These are phyloP conservation scores for Fusarium chuoi DNA, from an alignment of 2,329 filamentous ascomycete genomes.

Conservation along the genomic window DNA sequence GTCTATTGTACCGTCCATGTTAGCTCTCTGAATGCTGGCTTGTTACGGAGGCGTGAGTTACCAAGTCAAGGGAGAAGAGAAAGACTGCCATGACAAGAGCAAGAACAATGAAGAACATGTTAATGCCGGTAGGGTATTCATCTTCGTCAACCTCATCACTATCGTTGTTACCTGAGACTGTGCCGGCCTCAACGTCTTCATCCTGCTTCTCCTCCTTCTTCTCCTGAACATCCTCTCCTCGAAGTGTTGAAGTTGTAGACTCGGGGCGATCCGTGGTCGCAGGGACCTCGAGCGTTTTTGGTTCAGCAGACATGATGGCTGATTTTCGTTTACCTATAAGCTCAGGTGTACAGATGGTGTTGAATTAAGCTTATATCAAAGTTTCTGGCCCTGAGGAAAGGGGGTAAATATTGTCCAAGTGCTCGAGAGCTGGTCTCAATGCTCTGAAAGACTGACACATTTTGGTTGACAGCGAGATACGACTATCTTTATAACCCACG, in stretches of 20 bases:
- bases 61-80: slow-evolving; percentile 60
- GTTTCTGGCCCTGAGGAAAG: neutral
- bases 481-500: slow-evolving; percentile 35
- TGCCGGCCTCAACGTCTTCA: slow-evolving; percentile 37
- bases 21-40: neutral
- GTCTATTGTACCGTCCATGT: slow-evolving; percentile 49
- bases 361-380: slow-evolving; percentile 25
- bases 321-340: neutral
- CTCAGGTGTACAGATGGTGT: neutral
- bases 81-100: slow-evolving; percentile 61
- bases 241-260: slow-evolving; percentile 46
- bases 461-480: slow-evolving; percentile 12
- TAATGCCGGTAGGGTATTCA: slow-evolving; percentile 54
- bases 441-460: slow-evolving; percentile 10
- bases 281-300: slow-evolving; percentile 40
- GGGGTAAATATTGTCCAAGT: slow-evolving; percentile 4
- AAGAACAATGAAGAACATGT: slow-evolving; percentile 56
- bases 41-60: slow-evolving; percentile 35
- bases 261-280: slow-evolving; percentile 34
- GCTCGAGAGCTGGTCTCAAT: slow-evolving; percentile 13
- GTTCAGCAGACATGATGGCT: slow-evolving; percentile 24
- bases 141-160: slow-evolving; percentile 38
- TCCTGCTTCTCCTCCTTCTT: slow-evolving; percentile 42
- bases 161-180: slow-evolving; percentile 32
- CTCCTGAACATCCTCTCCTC: slow-evolving; percentile 44